A percentile compares a stretch with the other conserved stretches of the same genome.
These are phyloP conservation scores for Ustilago sp. DNA, from an alignment of 1,284 basidiomycete species.

Conservation along the genomic window DNA sequence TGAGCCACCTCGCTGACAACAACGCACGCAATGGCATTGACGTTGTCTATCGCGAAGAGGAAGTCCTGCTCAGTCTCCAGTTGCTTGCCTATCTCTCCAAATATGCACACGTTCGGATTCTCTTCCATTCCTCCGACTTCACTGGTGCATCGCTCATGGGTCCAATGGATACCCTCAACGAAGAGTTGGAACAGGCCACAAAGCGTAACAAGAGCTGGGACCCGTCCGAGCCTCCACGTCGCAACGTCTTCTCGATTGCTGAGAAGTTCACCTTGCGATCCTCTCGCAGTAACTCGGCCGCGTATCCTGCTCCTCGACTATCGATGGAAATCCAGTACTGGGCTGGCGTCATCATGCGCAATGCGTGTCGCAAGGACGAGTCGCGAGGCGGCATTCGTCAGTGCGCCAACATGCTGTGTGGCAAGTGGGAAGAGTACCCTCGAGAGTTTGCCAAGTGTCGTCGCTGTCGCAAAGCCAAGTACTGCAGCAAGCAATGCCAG, in stretches of 20 bases:
- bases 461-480: conserved; percentile 95
- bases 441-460: conserved; percentile 97
- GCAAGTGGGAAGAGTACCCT: conserved; percentile 91
- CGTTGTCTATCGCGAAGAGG: conserved; percentile 85
- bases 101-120: conserved; percentile 96
- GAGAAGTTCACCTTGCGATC: conserved; percentile 95
- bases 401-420: conserved; percentile 92
- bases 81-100: conserved; percentile 96
- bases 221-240: conserved; percentile 68
- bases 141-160: conserved; percentile 51
- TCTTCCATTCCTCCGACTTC: conserved; percentile 78
- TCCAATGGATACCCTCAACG: conserved; percentile 54
- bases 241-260: conserved; percentile 85
- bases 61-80: conserved; percentile 89
- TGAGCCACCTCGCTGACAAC: conserved; percentile 37
- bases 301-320: conserved; percentile 74
- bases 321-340: conserved; percentile 96
- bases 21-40: conserved; percentile 44
- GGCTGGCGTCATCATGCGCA: conserved; percentile 99
- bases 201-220: conserved; percentile 58
- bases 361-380: conserved; percentile 97
- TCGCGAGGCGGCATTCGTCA: conserved; percentile 88
- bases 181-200: conserved; percentile 36
- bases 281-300: conserved; percentile 74
- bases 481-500: conserved; percentile 98